These are phyloP conservation scores for Schizochytrium sp. DNA, from an alignment of 108 stramenopile genomes.

Conservation along the genomic window DNA sequence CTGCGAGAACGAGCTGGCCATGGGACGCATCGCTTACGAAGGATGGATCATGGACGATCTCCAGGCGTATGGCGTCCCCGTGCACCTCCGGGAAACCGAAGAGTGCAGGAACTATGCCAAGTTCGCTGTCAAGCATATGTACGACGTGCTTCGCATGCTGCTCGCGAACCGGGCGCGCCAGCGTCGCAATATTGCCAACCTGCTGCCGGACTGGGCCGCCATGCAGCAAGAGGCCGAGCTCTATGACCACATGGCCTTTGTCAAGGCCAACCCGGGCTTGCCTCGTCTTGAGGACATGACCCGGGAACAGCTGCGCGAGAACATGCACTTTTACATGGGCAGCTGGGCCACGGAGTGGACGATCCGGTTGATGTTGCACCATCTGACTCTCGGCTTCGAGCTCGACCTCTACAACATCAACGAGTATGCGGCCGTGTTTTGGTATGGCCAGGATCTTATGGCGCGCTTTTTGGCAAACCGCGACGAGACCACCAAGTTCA, in stretches of 20 bases:
- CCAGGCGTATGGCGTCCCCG: neutral
- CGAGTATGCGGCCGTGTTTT: neutral
- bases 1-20: neutral
- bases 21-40: neutral
- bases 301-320: neutral
- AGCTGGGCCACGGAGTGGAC: conserved; percentile 14
- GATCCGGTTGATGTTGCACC: neutral
- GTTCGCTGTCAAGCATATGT: neutral
- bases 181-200: conserved; percentile 13
- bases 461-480: neutral
- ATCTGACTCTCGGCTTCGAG: neutral
- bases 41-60: neutral
- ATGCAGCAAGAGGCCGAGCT: conserved; percentile 15
- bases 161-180: neutral
- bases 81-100: neutral
- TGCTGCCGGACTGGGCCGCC: neutral
- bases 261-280: neutral
- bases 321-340: neutral
- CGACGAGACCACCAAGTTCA: neutral
- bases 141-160: neutral
- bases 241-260: neutral
- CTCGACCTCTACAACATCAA: neutral
- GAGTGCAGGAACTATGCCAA: neutral
- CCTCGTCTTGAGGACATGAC: neutral
- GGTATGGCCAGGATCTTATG: neutral